Conservation (phyloP, 345 rosid genomes). For the Clausena lansium region DNA sequence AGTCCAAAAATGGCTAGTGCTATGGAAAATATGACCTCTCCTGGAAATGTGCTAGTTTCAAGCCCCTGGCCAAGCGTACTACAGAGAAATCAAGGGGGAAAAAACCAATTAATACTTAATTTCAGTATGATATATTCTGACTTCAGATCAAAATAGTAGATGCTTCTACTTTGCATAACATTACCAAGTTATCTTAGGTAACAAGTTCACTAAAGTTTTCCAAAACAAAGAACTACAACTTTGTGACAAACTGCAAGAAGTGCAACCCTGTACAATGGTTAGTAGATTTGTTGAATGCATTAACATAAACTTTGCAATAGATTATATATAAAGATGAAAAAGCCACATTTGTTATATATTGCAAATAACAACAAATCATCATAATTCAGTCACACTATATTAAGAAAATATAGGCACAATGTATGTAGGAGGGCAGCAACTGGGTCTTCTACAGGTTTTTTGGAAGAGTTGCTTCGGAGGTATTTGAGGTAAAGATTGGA, state of each 20-base stretch:
- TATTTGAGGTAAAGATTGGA: background rate
- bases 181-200: background rate
- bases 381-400: background rate
- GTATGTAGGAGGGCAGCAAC: background rate
- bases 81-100: constrained; percentile 26
- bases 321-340: background rate
- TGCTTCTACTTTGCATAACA: background rate
- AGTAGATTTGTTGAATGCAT: background rate
- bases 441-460: background rate
- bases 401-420: background rate
- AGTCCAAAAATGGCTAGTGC: constrained; percentile 84
- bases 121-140: background rate
- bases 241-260: background rate
- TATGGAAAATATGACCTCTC: constrained; percentile 83
- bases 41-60: constrained; percentile 81
- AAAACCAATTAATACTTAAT: background rate
- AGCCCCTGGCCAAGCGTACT: constrained; percentile 99
- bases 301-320: background rate
- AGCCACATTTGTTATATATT: background rate
- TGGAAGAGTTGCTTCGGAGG: background rate
- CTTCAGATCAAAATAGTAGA: background rate
- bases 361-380: background rate
- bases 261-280: background rate
- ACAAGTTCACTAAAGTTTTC: background rate
- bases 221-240: background rate